phyloP scores from a whole-genome alignment of 2,329 filamentous ascomycete genomes.

The Dothideomycetes sp. region DNA sequence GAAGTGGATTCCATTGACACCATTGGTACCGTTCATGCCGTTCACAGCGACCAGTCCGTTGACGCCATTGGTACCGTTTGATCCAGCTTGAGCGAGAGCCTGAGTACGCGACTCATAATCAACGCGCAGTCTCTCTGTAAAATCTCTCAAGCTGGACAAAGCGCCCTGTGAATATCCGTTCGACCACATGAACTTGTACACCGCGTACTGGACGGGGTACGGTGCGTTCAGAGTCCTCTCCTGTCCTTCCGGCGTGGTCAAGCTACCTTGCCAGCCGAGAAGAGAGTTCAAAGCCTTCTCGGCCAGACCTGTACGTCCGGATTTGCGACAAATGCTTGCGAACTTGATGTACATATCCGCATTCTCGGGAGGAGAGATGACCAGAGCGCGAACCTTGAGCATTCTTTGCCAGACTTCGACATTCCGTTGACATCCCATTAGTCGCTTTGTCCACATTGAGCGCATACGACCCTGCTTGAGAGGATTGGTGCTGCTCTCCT shows the following conservation, averaged over 20 bases:
- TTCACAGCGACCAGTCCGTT: conserved; percentile 39
- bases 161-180: conserved; percentile 56
- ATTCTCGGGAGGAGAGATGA: conserved; percentile 85
- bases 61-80: conserved; percentile 32
- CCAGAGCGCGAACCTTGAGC: conserved; percentile 85
- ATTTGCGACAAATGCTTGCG: conserved; percentile 94
- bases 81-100: conserved; percentile 18
- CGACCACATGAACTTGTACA: conserved; percentile 95
- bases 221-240: conserved; percentile 36
- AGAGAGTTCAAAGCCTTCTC: conserved; percentile 90
- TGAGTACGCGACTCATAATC: conserved; percentile 39
- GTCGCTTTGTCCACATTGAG: conserved; percentile 85
- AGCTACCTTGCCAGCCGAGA: conserved; percentile 43
- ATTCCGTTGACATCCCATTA: conserved; percentile 91
- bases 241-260: conserved; percentile 51
- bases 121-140: conserved; percentile 48
- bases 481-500: conserved; percentile 68
- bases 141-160: conserved; percentile 50
- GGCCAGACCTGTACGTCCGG: conserved; percentile 82
- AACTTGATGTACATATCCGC: conserved; percentile 99
- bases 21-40: conserved; percentile 30
- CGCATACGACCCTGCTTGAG: conserved; percentile 87
- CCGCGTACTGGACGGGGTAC: conserved; percentile 87
- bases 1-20: conserved; percentile 26
- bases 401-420: conserved; percentile 98